phyloP scores from a whole-genome alignment of 345 rosid species.

The Carallia pectinifolia region DNA sequence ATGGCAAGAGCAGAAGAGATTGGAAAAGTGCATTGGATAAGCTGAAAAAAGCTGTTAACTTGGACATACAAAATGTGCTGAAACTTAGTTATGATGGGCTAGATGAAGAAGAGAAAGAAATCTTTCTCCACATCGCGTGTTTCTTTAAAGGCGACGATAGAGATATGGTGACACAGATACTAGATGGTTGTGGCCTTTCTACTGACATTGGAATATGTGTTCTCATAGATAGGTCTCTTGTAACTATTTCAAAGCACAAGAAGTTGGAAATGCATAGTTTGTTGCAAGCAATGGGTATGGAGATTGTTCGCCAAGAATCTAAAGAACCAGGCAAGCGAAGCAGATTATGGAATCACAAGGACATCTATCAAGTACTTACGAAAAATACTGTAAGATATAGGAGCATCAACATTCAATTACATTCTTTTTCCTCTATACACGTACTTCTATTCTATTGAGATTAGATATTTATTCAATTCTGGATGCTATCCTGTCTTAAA shows the following conservation, averaged over 20 bases:
- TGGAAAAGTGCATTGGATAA: constrained; percentile 2
- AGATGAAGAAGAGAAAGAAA: constrained; percentile 3
- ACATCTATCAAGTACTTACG: background rate
- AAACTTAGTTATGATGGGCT: constrained; percentile 10
- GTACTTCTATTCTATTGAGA: background rate
- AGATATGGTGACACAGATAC: background rate
- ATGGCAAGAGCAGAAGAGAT: background rate
- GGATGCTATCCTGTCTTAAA: no score
- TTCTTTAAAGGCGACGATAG: background rate
- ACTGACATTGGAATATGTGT: constrained; percentile 7
- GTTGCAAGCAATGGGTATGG: constrained; percentile 10
- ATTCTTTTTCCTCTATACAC: background rate
- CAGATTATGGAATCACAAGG: constrained; percentile 9
- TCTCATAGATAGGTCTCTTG: constrained; percentile 8
- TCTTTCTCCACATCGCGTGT: constrained; percentile 10
- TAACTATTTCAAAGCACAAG: background rate
- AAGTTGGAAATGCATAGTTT: constrained; percentile 8
- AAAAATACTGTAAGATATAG: constrained; percentile 1
- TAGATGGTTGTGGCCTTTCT: constrained; percentile 9
- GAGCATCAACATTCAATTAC: background rate
- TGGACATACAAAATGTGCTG: background rate
- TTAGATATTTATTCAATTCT: no score
- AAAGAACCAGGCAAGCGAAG: constrained; percentile 2
- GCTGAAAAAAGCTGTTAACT: background rate
- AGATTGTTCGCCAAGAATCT: constrained; percentile 12